A percentile compares a stretch with the other conserved stretches of the same genome.
phyloP scores from a whole-genome alignment of 106 monocot species.

The Agapanthus africanus region DNA sequence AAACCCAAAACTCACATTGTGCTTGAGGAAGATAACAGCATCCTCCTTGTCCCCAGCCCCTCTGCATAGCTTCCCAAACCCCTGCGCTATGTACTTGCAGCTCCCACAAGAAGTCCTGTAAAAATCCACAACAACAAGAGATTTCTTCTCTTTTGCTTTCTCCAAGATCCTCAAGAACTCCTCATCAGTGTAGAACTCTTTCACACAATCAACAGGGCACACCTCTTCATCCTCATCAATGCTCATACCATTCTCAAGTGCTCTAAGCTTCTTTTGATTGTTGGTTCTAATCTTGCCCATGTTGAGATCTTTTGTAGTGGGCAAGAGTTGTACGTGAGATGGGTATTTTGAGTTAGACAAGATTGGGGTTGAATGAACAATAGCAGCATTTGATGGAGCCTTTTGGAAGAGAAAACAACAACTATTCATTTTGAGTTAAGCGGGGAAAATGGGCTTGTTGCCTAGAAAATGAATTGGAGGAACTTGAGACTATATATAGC shows the following conservation, averaged over 20 bases:
- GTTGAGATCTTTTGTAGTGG: too few species aligned
- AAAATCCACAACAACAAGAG: conserved; percentile 91
- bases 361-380: not conserved
- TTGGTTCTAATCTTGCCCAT: not conserved
- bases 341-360: not conserved
- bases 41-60: conserved; percentile 57
- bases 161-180: conserved; percentile 60
- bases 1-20: conserved; percentile 89
- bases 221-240: conserved; percentile 51
- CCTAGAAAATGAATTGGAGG: too few species aligned
- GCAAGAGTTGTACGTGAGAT: too few species aligned
- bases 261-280: not conserved
- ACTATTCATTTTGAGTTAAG: not conserved
- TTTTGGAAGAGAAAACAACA: not conserved
- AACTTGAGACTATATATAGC: too few species aligned
- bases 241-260: not conserved
- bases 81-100: conserved; percentile 94
- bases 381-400: not conserved
- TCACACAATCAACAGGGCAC: conserved; percentile 97
- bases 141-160: conserved; percentile 49
- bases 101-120: conserved; percentile 87
- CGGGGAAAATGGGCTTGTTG: too few species aligned
- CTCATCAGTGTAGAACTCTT: conserved; percentile 82
- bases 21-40: conserved; percentile 82
- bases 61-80: conserved; percentile 76